A percentile compares a stretch with the other conserved stretches of the same genome.
These are phyloP conservation scores for Galerina sulciceps DNA, from an alignment of 768 basidiomycete genomes.

Conservation along the genomic window DNA sequence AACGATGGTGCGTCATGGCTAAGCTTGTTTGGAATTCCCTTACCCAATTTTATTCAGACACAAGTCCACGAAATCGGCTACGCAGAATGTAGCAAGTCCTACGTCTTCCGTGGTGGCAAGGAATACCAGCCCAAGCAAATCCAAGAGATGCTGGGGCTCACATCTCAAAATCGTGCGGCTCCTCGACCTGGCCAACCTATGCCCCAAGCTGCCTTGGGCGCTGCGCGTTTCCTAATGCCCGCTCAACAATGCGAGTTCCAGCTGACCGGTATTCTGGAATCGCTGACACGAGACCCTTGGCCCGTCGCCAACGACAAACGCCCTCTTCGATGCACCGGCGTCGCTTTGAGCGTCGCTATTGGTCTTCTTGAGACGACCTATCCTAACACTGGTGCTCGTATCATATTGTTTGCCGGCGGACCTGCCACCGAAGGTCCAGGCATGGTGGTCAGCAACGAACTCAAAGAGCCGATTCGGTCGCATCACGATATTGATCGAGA, in stretches of 20 bases:
- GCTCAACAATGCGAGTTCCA: slow-evolving; percentile 95
- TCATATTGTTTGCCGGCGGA: slow-evolving; percentile 96
- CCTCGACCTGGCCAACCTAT: slow-evolving; percentile 86
- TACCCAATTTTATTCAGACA: slow-evolving; percentile 52
- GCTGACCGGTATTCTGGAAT: slow-evolving; percentile 90
- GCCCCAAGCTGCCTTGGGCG: slow-evolving; percentile 80
- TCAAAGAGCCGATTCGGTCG: slow-evolving; percentile 96
- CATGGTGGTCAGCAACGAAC: slow-evolving; percentile 93
- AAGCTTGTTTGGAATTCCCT: background rate
- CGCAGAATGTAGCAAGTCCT: slow-evolving; percentile 94
- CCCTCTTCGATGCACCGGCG: slow-evolving; percentile 91
- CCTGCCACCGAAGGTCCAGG: slow-evolving; percentile 97
- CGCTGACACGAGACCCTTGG: slow-evolving; percentile 92
- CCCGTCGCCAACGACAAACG: slow-evolving; percentile 95
- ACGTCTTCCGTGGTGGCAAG: slow-evolving; percentile 98
- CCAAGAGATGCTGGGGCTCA: slow-evolving; percentile 95
- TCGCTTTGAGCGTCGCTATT: slow-evolving; percentile 91
- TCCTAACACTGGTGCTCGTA: slow-evolving; percentile 93
- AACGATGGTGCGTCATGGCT: slow-evolving; percentile 76
- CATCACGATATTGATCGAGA: slow-evolving; percentile 99
- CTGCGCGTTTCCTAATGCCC: slow-evolving; percentile 90
- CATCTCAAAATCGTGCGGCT: slow-evolving; percentile 77
- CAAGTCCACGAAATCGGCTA: slow-evolving; percentile 99
- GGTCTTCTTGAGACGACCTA: slow-evolving; percentile 93
- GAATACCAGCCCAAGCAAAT: slow-evolving; percentile 97